Base-by-base conservation (phyloP, 2,329 filamentous ascomycete genomes). In the Colletotrichum godetiae region DNA sequence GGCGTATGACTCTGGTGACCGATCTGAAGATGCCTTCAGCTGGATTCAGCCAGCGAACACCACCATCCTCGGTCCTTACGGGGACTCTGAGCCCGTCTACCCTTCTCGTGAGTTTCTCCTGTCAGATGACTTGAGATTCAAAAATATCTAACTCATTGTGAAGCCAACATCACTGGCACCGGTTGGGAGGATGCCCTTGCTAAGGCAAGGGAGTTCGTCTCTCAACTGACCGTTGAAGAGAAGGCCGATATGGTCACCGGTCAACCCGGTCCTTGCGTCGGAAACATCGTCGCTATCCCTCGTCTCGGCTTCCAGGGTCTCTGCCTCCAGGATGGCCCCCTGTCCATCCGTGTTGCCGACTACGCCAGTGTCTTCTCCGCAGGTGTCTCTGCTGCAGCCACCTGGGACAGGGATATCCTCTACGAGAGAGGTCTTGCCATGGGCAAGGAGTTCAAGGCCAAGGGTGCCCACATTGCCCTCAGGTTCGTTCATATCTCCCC, bases 351-450 rank as follows among this genome's bases (percentile, higher is more conserved):
- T 24, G 80, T 75, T 59, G 56, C 80, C n/a, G 85, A 86, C 76
- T 85, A 85, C 61, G 85, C 84, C 73, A 86, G 83, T 72, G 83
- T 85, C 12, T 86, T 84, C 76, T 81, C 82, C 2, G 84, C 83
- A 6, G 93, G 93, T 74, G 86, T 94, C 61, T 93, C 93, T 72
- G 89, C 93, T 29, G 84, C 84, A 76, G 83, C 81, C 11, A 85
- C 81, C 63, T 98, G 94, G 93, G 93, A 96, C 81, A 92, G 91
- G 72, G 84, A 88, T 10, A 87, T 96, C 56, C 90, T 93, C 71
- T 84, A 84, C 75, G 78, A 79, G 55, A 76, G 83, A 65, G 83
- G 81, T 24, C 77, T 78, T 68, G 84, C 84, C 61, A 84, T 87
- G 83, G 86, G 84, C 22, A 57, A 79, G 61, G 94, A 96, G 81